Evolutionary conservation across 2,329 filamentous ascomycete genomes (phyloP).

Genomic region (Zymoseptoria tritici): DNA sequence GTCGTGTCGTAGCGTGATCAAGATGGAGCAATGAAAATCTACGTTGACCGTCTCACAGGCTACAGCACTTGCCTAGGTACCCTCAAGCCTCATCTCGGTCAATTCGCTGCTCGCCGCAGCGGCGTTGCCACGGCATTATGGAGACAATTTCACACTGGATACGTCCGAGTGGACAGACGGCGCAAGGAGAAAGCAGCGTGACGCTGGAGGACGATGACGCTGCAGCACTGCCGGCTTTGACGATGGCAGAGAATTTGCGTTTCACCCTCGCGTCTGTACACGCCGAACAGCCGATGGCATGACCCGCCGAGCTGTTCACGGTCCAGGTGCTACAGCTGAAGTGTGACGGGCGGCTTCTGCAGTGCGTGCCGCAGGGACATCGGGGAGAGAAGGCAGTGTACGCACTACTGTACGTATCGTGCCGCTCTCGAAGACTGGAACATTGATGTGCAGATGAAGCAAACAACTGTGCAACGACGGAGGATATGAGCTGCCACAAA

Average conservation of each 20-base stretch:
- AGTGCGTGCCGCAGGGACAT: constrained; percentile 10
- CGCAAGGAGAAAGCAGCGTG: constrained; percentile 12
- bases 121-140: constrained; percentile 10
- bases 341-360: constrained; percentile 17
- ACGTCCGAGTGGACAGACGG: constrained; percentile 9
- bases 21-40: constrained; percentile 2
- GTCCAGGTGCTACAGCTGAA: constrained; percentile 6
- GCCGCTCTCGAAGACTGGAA: neutral
- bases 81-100: constrained; percentile 8
- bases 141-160: constrained; percentile 12
- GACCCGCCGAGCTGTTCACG: constrained; percentile 5
- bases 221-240: constrained; percentile 15
- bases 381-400: neutral
- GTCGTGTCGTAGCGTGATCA: constrained; percentile 13
- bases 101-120: constrained; percentile 12
- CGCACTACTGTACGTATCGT: neutral
- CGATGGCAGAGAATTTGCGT: constrained; percentile 12
- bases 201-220: constrained; percentile 8
- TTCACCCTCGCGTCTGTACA: constrained; percentile 14
- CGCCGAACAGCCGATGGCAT: constrained; percentile 11
- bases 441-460: constrained; percentile 14
- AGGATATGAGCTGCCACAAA: constrained; percentile 5
- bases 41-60: constrained; percentile 4
- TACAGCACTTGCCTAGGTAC: constrained; percentile 2
- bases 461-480: constrained; percentile 18